A percentile compares a stretch with the other conserved stretches of the same genome.
Evolutionary conservation across 768 basidiomycete genomes (phyloP).

Genomic region (Rhizopogon salebrosus): DNA sequence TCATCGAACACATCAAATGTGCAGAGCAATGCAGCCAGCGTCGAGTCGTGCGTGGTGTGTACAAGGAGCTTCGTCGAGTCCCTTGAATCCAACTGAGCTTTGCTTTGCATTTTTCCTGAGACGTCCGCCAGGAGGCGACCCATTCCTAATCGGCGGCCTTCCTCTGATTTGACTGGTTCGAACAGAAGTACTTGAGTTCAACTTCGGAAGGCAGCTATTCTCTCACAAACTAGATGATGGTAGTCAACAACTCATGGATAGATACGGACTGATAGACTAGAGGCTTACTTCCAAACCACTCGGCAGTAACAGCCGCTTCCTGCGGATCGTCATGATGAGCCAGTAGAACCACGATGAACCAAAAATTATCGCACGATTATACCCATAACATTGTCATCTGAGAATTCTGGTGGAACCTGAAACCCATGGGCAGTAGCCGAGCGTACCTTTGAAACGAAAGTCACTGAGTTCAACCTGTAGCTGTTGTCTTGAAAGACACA

Average conservation of each 20-base stretch:
- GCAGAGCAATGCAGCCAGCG: conserved; percentile 54
- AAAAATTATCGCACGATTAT: conserved; percentile 42
- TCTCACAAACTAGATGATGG: conserved; percentile 18
- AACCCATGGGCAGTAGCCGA: conserved; percentile 71
- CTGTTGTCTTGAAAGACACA: background rate
- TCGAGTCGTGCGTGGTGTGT: conserved; percentile 70
- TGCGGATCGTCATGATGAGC: conserved; percentile 17
- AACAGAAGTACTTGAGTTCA: conserved; percentile 1
- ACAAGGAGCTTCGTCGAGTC: conserved; percentile 62
- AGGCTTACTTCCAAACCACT: conserved; percentile 67
- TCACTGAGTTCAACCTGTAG: background rate
- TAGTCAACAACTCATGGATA: conserved; percentile 2
- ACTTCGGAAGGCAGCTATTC: background rate
- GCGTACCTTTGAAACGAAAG: conserved; percentile 39
- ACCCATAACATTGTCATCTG: conserved; percentile 54
- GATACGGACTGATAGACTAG: background rate
- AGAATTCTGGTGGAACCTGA: conserved; percentile 65
- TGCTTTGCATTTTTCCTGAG: conserved; percentile 55
- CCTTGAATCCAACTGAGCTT: conserved; percentile 37
- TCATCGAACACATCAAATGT: conserved; percentile 74
- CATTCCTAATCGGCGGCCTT: conserved; percentile 73
- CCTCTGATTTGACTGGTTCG: conserved; percentile 60
- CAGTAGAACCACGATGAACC: background rate
- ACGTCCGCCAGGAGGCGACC: conserved; percentile 68
- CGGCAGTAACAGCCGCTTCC: conserved; percentile 70